phyloP scores from a whole-genome alignment of 768 basidiomycete genomes.

The Tricholomella constricta region DNA sequence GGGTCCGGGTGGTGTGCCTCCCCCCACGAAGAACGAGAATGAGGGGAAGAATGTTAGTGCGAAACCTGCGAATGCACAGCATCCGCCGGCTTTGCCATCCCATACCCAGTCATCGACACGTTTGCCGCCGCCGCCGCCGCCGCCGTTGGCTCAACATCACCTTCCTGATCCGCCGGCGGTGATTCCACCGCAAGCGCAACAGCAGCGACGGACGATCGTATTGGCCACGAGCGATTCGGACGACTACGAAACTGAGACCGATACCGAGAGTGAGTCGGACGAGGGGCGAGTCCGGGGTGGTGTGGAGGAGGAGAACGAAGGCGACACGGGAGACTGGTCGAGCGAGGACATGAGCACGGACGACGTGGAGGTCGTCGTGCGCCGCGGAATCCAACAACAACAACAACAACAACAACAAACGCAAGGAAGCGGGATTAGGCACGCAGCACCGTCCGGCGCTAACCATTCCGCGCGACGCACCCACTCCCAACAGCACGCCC shows the following conservation, averaged over 20 bases:
- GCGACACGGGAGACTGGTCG: constrained; percentile 58
- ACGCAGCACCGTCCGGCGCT: not conserved
- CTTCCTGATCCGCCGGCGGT: constrained; percentile 18
- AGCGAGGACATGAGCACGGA: constrained; percentile 55
- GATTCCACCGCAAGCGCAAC: constrained; percentile 21
- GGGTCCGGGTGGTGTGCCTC: constrained; percentile 3
- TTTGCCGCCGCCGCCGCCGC: constrained; percentile 28
- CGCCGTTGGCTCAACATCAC: constrained; percentile 19
- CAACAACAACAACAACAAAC: too few relatives aligned
- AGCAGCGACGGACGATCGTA: constrained; percentile 46
- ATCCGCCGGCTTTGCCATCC: not conserved
- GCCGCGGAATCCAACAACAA: constrained; percentile 4
- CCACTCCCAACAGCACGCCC: not conserved
- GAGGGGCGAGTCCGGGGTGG: not conserved
- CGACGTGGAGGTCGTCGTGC: constrained; percentile 25
- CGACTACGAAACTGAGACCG: constrained; percentile 49
- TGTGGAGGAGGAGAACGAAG: constrained; percentile 43
- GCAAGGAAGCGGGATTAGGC: not conserved
- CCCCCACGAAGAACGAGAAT: not conserved
- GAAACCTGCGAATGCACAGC: not conserved
- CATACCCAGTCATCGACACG: not conserved
- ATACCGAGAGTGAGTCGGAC: constrained; percentile 28
- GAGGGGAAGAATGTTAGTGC: not conserved
- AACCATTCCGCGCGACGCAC: not conserved
- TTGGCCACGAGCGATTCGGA: constrained; percentile 54